Base-by-base conservation (phyloP, 768 basidiomycete species). In the Boletales sp. region DNA sequence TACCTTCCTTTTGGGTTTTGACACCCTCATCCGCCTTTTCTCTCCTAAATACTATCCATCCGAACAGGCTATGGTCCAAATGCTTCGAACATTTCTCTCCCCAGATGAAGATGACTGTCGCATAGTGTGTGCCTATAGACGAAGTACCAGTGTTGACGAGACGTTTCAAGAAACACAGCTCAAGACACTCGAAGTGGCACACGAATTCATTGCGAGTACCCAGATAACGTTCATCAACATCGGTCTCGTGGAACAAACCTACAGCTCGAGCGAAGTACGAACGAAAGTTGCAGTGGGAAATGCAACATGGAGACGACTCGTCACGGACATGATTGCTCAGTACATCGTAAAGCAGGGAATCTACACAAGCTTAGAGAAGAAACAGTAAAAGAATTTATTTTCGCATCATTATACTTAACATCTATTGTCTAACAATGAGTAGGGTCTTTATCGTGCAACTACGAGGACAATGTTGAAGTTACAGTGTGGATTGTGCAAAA, bases 21-120 rank as follows among this genome's bases (percentile, higher is more conserved):
- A 97, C 62, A 97, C 94, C 2, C 76, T 97, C 40, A 79, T 83
- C 48, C 83, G 94, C 8, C 76, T 95, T 50, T 80, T 94, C 45
- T 76, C 83, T 1, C 80, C 84, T 1, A 79, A 79, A 18, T 95
- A 91, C 65, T 97, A 95, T 52, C 63, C 72, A 12, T 71, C 73
- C 12, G 66, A 67, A 46, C 62, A 68, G 8, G 72, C 67, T 8
- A 92, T 94, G 88, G 57, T 69, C 46, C 48, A 51, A 4, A 73
- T 81, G 4, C 71, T 94, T 13, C 70, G 63, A 17, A 66, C 64
- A 3, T 87, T 92, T 69, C 76, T 94, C 47, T 75, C 77, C 2
- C 66, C 75, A 19, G 66, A 69, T 9, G 78, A 76, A 14, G 80
- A 86, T 52, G 75, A 79, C 44, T 82, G 82, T 8, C 71, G 74